Evolutionary conservation across 768 basidiomycete genomes (phyloP).

Genomic region (Leccinum sublutescens): DNA sequence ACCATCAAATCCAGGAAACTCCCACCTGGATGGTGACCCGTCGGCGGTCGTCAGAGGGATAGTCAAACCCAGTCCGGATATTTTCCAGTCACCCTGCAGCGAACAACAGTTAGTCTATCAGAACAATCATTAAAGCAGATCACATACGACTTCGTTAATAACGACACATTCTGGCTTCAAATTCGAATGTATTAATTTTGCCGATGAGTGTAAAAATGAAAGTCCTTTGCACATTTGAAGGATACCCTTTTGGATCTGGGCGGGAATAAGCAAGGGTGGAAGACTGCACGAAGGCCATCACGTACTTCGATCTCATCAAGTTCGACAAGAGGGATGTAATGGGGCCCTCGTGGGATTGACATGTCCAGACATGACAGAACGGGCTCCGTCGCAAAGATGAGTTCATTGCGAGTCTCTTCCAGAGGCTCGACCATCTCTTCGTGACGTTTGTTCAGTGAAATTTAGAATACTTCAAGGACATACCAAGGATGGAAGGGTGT

Average conservation of each 20-base stretch:
- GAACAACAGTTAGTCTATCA: neutral
- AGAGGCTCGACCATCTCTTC: constrained; percentile 96
- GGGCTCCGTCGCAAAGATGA: constrained; percentile 93
- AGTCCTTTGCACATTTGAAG: constrained; percentile 90
- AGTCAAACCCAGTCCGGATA: constrained; percentile 85
- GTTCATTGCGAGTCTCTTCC: constrained; percentile 86
- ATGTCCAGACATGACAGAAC: constrained; percentile 78
- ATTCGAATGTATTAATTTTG: constrained; percentile 90
- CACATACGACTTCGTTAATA: constrained; percentile 80
- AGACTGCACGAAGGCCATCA: constrained; percentile 6
- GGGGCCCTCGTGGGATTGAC: constrained; percentile 65
- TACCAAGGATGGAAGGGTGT: constrained; percentile 92
- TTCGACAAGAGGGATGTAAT: constrained; percentile 62
- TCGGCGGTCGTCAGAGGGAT: constrained; percentile 69
- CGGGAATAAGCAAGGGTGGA: constrained; percentile 8
- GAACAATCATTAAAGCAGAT: constrained; percentile 5
- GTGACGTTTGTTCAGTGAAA: constrained; percentile 4
- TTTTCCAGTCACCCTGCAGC: constrained; percentile 95
- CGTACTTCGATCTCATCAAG: constrained; percentile 94
- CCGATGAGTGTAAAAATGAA: constrained; percentile 88
- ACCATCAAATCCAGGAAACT: constrained; percentile 86
- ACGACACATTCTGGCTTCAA: constrained; percentile 83
- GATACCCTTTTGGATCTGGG: constrained; percentile 92
- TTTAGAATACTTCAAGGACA: constrained; percentile 12
- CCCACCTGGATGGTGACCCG: constrained; percentile 79